Evolutionary conservation across 371 early-diverging fungal species (phyloP), one percentile per base, ranked within the genome.

Genomic region (Mucor irregularis): DNA sequence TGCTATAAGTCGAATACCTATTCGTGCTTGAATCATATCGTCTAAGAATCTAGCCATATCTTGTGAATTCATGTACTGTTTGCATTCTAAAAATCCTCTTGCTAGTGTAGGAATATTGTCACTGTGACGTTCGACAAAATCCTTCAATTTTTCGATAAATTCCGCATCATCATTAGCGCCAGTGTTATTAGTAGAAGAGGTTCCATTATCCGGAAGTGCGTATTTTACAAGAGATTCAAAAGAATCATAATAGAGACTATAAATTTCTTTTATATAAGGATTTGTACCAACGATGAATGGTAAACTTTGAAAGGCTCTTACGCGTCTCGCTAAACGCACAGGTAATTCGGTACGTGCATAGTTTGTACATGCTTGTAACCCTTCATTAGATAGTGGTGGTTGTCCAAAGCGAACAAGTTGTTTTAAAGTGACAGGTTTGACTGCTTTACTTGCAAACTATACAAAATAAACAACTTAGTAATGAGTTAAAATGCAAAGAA

Each of bases 231-330:
- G 63, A 4, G 71, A 81, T 50, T 90, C 89, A 61, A 94, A 91
- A 1, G 92, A 88, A 46, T 90, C 88, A 50, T 84, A 84, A 61
- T 95, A 95, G 0, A 95, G 79, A 40, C 83, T 74, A 69, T 93
- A 91, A 29, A 93, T 86, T 43, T 73, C 72, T 49, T 83, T 80
- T 60, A 95, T 92, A 62, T 87, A 85, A 2, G 95, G 95, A 62
- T 95, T 95, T 35, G 91, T 91, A 38, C 92, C 95, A 22, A 95
- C 93, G 55, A 95, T 95, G 63, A 90, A 93, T 0, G 93, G 95
- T 13, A 95, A 74, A 52, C 84, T 86, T 66, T 93, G 92, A 38
- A 94, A 83, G 8, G 90, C 90, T 68, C 83, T 78, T 16, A 92
- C 90, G 35, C 92, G 81, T 58, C 91, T 63, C 7, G 93, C 95